phyloP scores from a whole-genome alignment of 1,284 basidiomycete species.

The Testicularia cyperi region DNA sequence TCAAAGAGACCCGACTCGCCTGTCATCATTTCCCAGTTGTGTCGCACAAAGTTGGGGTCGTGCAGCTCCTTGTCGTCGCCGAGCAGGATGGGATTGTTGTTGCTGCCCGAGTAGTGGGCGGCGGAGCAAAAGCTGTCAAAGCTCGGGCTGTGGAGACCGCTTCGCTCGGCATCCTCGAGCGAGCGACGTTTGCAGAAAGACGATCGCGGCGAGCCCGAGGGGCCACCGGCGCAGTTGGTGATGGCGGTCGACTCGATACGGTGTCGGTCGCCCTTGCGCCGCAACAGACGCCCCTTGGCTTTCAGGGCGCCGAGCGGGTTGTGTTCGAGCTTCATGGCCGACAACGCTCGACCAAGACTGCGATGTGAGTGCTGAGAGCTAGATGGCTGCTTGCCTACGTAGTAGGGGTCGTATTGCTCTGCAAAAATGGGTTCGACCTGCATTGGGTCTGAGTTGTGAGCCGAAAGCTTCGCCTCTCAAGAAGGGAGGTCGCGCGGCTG shows the following conservation, averaged over 20 bases:
- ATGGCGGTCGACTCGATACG: slow-evolving; percentile 18
- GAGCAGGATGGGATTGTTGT: slow-evolving; percentile 20
- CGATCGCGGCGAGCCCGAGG: slow-evolving; percentile 6
- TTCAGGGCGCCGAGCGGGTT: slow-evolving; percentile 16
- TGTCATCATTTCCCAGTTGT: slow-evolving; percentile 36
- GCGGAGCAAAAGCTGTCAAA: slow-evolving; percentile 8
- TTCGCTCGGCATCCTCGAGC: slow-evolving; percentile 7
- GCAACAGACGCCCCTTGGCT: slow-evolving; percentile 17
- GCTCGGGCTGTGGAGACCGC: slow-evolving; percentile 5
- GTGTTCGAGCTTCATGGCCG: slow-evolving; percentile 35
- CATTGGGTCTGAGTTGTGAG: too few species aligned
- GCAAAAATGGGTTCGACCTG: too few species aligned
- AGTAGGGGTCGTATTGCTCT: too few species aligned
- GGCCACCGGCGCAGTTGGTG: slow-evolving; percentile 10
- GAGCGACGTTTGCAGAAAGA: slow-evolving; percentile 5
- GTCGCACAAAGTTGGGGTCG: slow-evolving; percentile 32
- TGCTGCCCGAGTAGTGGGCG: too few species aligned
- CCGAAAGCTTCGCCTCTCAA: too few species aligned
- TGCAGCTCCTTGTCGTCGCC: slow-evolving; percentile 31
- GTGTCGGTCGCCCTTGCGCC: slow-evolving; percentile 17
- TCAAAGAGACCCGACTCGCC: slow-evolving; percentile 12
- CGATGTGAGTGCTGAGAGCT: too few species aligned
- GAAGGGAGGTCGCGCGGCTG: too few species aligned
- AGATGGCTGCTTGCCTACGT: too few species aligned
- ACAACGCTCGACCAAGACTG: too few species aligned